Evolutionary conservation across 208 protist genomes (phyloP).

Genomic region (Borovskyia barvae): DNA sequence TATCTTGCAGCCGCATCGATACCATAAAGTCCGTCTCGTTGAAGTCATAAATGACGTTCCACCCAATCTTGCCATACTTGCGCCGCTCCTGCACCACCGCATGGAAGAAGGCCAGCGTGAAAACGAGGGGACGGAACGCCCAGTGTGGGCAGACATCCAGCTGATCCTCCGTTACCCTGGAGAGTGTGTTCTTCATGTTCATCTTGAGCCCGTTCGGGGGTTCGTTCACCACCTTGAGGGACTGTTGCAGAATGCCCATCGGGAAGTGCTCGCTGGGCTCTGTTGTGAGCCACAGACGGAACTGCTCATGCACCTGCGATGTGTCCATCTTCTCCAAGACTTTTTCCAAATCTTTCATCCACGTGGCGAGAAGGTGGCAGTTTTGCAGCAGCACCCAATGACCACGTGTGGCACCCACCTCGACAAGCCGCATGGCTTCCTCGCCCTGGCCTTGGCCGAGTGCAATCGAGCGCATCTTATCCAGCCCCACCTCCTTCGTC

Average conservation of each 20-base stretch:
- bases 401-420: slow-evolving; percentile 93
- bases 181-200: slow-evolving; percentile 98
- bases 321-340: slow-evolving; percentile 95
- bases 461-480: slow-evolving; percentile 95
- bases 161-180: slow-evolving; percentile 95
- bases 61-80: slow-evolving; percentile 98
- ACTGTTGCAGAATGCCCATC: slow-evolving; percentile 97
- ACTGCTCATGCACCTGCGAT: slow-evolving; percentile 95
- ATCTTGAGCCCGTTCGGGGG: slow-evolving; percentile 98
- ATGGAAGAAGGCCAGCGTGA: slow-evolving; percentile 98
- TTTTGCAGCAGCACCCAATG: slow-evolving; percentile 99
- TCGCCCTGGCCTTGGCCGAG: slow-evolving; percentile 98
- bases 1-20: slow-evolving; percentile 95
- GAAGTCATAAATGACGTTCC: slow-evolving; percentile 99
- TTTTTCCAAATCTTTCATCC: slow-evolving; percentile 99
- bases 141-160: slow-evolving; percentile 94
- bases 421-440: slow-evolving; percentile 95
- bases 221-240: slow-evolving; percentile 98
- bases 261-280: slow-evolving; percentile 98
- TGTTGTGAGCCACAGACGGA: slow-evolving; percentile 98
- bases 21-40: slow-evolving; percentile 99
- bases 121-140: slow-evolving; percentile 97
- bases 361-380: slow-evolving; percentile 97
- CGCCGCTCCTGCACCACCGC: slow-evolving; percentile 98
- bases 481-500: slow-evolving; percentile 91